Base-by-base conservation (phyloP, 495 filamentous ascomycete genomes). In the Lasiosphaeris hirsuta region DNA sequence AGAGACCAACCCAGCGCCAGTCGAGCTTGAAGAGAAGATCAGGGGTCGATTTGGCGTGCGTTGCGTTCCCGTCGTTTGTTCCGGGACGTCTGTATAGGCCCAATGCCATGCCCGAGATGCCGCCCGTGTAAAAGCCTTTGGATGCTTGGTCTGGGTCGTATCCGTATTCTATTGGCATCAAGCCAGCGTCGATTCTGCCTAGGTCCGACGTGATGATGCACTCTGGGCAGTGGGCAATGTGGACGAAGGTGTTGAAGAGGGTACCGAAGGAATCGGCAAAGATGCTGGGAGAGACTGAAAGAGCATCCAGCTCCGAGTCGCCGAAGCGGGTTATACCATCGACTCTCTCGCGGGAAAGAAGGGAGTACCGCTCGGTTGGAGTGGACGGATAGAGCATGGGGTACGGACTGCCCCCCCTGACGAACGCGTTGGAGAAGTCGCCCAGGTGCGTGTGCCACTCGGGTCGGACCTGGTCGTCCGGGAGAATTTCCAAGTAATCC, bases 1-100 rank as follows among this genome's bases (percentile, higher is more conserved):
- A 51, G 34, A 51, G 34, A 6, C 34, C 33, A 11, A 51, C 48
- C 48, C 48, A 51, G 34, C 48, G 48, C 48, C 48, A 51, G 48
- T 51, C 48, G 7, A 51, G 36, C 36, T 51, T 40, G 36, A 39
- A 51, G 2, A 39, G 15, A n/a, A 40, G 15, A 11, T 11, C 14
- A 4, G 33, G 10, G 3, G 48, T 34, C n/a, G 48, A 51, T 15
- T 38, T 14, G 35, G 17, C 35, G 35, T 36, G 48, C 33, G 1
- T 13, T 4, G 48, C 48, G 7, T 39, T 19, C 0, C 34, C 48
- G 36, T 38, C 48, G 11, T 18, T 7, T 9, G 10, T 51, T 15
- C 18, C 36, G 15, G n/a, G 15, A 2, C 13, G 7, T 18, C 39
- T 51, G 35, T 51, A 40, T 14, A 39, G n/a, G 35, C 5, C 23